A percentile compares a stretch with the other conserved stretches of the same genome.
Conservation (phyloP, 2,329 filamentous ascomycete species). For the Aureobasidium pullulans region DNA sequence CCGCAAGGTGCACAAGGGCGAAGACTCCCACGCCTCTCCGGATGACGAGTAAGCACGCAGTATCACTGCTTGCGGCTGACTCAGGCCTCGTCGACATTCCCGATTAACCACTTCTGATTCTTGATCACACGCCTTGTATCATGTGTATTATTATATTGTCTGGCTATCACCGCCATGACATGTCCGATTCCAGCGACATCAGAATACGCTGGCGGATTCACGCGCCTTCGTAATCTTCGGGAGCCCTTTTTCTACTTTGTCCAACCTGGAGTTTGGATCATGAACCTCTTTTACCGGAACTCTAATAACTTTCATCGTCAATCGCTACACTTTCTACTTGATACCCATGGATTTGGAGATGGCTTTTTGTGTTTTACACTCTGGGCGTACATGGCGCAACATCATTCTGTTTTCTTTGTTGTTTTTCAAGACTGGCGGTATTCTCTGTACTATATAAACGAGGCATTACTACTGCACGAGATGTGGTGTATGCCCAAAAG, state of each 20-base stretch:
- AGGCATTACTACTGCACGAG: neutral
- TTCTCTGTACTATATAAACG: slow-evolving; percentile 1
- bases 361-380: neutral
- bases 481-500: neutral
- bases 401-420: neutral
- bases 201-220: neutral
- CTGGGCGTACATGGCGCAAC: slow-evolving; percentile 1
- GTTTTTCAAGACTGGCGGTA: neutral
- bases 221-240: neutral
- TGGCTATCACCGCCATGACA: neutral
- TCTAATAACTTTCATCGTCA: slow-evolving; percentile 23
- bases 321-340: slow-evolving; percentile 24
- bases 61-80: neutral
- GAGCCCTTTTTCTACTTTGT: neutral
- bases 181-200: neutral
- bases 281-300: neutral
- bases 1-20: slow-evolving; percentile 89
- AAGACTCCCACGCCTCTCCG: slow-evolving; percentile 43
- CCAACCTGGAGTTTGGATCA: slow-evolving; percentile 4
- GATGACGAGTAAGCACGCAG: slow-evolving; percentile 33
- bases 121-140: neutral
- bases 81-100: neutral
- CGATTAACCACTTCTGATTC: neutral
- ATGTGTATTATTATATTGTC: neutral
- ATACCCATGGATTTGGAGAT: slow-evolving; percentile 14